Conservation (phyloP, 805 yeast genomes). For the Yamadazyma akitaensis region DNA sequence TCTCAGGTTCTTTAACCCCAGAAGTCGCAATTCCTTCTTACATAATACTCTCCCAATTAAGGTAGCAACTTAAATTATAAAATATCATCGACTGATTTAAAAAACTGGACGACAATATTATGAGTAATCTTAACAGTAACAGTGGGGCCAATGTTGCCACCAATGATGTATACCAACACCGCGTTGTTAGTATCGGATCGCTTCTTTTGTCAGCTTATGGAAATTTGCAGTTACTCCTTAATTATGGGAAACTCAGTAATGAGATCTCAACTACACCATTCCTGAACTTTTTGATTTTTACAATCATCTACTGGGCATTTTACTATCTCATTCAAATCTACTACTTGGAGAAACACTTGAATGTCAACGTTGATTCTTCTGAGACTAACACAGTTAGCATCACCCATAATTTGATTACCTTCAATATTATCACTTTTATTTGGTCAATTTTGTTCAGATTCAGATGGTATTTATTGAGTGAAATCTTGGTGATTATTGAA, state of each 20-base stretch:
- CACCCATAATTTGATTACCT: slow-evolving; percentile 52
- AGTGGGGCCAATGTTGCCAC: background rate
- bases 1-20: background rate
- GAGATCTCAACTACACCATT: slow-evolving; percentile 67
- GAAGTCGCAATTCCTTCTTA: background rate
- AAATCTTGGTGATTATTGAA: slow-evolving; percentile 55
- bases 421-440: slow-evolving; percentile 55
- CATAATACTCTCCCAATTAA: background rate
- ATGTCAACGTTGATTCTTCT: slow-evolving; percentile 13
- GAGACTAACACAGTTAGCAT: slow-evolving; percentile 12
- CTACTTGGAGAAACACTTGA: slow-evolving; percentile 30
- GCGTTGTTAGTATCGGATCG: slow-evolving; percentile 45
- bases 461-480: slow-evolving; percentile 57
- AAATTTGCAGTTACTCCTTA: slow-evolving; percentile 53
- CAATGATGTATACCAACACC: slow-evolving; percentile 11
- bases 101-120: background rate
- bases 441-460: slow-evolving; percentile 65
- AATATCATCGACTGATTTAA: background rate
- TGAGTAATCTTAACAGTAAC: background rate
- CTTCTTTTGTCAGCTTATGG: slow-evolving; percentile 56
- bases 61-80: slow-evolving; percentile 1
- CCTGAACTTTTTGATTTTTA: slow-evolving; percentile 50
- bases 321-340: slow-evolving; percentile 50
- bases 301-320: slow-evolving; percentile 56
- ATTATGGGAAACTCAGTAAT: slow-evolving; percentile 46